Evolutionary conservation across 768 basidiomycete genomes (phyloP).

Genomic region (Lactifluus rugatus): DNA sequence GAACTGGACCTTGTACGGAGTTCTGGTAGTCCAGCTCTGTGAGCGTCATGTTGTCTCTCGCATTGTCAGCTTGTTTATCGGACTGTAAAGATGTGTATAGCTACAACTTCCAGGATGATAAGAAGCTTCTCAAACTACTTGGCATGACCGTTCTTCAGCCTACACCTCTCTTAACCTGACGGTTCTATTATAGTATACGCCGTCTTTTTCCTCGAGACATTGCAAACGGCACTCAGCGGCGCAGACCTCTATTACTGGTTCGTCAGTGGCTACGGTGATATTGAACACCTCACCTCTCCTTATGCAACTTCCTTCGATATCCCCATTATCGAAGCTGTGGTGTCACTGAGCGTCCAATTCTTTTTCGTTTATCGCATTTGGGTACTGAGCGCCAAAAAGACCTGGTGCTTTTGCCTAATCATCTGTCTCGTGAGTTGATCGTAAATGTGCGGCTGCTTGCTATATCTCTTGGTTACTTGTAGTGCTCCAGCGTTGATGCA

Average conservation of each 20-base stretch:
- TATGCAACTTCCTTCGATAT: constrained; percentile 11
- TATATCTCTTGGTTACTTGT: not conserved
- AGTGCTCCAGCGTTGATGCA: not conserved
- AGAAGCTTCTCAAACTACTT: not conserved
- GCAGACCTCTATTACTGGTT: constrained; percentile 7
- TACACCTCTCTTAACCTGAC: constrained; percentile 1
- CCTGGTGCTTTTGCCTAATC: not conserved
- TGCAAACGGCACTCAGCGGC: not conserved
- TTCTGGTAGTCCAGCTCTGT: constrained; percentile 7
- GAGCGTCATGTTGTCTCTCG: not conserved
- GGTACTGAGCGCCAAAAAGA: not conserved
- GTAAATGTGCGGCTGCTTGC: no score
- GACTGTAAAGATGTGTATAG: constrained; percentile 3
- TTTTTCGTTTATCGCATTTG: constrained; percentile 27
- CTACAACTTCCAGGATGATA: constrained; percentile 6
- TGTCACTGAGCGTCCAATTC: constrained; percentile 23
- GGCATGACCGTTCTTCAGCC: not conserved
- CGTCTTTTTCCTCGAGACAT: constrained; percentile 4
- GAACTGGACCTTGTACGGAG: constrained; percentile 9
- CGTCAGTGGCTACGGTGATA: not conserved
- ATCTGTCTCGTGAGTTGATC: not conserved
- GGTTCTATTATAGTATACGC: constrained; percentile 13
- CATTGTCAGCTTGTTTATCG: not conserved
- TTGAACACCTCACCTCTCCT: not conserved
- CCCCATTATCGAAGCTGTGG: constrained; percentile 21